These are phyloP conservation scores for Beauveria sp. DNA, from an alignment of 2,329 filamentous ascomycete genomes.

Conservation along the genomic window DNA sequence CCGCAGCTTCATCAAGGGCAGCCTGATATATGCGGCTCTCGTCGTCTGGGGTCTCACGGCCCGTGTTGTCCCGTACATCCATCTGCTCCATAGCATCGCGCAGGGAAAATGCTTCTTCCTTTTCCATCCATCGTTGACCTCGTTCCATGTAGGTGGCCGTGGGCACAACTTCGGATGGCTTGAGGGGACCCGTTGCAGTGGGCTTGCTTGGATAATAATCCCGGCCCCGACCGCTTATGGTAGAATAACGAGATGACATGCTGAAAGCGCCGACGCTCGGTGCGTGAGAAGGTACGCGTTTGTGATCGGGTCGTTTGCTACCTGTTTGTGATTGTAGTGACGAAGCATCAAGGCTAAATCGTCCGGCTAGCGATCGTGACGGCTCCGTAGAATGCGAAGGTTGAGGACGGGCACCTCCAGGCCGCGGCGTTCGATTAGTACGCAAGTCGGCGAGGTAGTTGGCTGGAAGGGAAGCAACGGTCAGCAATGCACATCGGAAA, in stretches of 20 bases:
- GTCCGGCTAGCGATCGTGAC: slow-evolving; percentile 23
- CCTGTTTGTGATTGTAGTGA: slow-evolving; percentile 17
- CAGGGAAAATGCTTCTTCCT: slow-evolving; percentile 64
- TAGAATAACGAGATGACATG: slow-evolving; percentile 43
- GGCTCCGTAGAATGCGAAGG: slow-evolving; percentile 30
- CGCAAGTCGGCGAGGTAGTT: slow-evolving; percentile 65
- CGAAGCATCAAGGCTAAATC: slow-evolving; percentile 24
- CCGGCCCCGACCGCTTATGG: slow-evolving; percentile 34
- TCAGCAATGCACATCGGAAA: slow-evolving; percentile 14
- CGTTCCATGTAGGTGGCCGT: slow-evolving; percentile 66
- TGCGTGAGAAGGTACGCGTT: slow-evolving; percentile 22
- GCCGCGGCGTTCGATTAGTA: slow-evolving; percentile 57
- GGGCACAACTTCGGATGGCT: slow-evolving; percentile 54
- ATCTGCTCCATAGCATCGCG: slow-evolving; percentile 68
- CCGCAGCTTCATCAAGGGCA: slow-evolving; percentile 68
- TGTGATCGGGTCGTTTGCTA: slow-evolving; percentile 18
- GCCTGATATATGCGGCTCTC: slow-evolving; percentile 61
- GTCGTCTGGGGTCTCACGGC: slow-evolving; percentile 31
- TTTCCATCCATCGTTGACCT: slow-evolving; percentile 71
- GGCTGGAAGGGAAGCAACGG: slow-evolving; percentile 36
- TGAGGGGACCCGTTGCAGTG: slow-evolving; percentile 35
- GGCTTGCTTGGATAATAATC: slow-evolving; percentile 44
- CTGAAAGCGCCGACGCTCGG: slow-evolving; percentile 38
- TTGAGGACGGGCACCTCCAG: slow-evolving; percentile 62
- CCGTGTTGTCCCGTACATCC: slow-evolving; percentile 41